Base-by-base conservation (phyloP, 805 yeast genomes). In the Candida loeiensis region DNA sequence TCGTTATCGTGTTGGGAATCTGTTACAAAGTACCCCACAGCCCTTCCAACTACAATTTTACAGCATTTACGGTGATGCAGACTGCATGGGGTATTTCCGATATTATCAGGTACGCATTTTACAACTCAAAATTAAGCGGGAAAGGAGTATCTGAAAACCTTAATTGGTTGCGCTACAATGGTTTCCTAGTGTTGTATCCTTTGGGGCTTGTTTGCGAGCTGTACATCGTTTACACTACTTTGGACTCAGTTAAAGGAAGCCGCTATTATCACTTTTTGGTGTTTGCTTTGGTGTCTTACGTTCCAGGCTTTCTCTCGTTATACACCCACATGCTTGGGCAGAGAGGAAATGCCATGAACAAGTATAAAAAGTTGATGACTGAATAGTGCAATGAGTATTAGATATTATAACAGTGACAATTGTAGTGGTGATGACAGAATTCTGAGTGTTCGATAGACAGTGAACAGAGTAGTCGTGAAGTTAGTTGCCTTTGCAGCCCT, bases 41-140 rank as follows among this genome's bases (percentile, higher is more conserved):
- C 0, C 84, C 83, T 13, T 88, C 88, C 22, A 71, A 74, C 49
- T 39, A 50, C 50, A 72, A 71, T 47, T 69, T 79, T 76, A 71
- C 76, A 11, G 33, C 33, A 17, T 30, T 30, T 12, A 9, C 33
- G 33, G 33, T 30, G 1, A 73, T 91, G 59, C 70, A 80, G 34
- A 50, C 79, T 32, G 89, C 96, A 7, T 93, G 99, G 99, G 78
- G 91, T n/a, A 53, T 85, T 39, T 87, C 98, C n/a, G 99, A 93
- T 63, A 73, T 87, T 33, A 82, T 90, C 41, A 76, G 99, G 58
- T 93, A 93, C 64, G 75, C 87, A 31, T 93, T 78, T 66, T 95
- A 93, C 57, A 89, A 95, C 6, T 72, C 82, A 40, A 80, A 80
- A 49, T 62, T 85, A 45, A 56, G 61, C 17, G 77, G 73, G 1